Conservation (phyloP, 2,329 filamentous ascomycete genomes). For the Thermothelomyces thermophilus region DNA sequence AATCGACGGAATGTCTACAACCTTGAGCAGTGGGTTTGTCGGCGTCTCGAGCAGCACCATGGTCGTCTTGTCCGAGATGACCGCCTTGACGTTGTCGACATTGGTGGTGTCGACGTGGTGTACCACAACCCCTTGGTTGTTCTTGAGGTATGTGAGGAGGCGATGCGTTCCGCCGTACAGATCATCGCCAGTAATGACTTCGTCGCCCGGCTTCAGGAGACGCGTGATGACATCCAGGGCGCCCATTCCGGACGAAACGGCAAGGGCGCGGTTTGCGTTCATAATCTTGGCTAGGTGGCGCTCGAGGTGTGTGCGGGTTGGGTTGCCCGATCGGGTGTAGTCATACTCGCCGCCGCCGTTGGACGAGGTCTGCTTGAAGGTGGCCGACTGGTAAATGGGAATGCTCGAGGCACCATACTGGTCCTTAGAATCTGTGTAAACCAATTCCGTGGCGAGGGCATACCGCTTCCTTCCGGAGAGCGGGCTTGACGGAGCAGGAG, state of each 20-base stretch:
- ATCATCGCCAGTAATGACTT: constrained; percentile 95
- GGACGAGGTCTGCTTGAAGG: constrained; percentile 88
- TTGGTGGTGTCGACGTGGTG: constrained; percentile 94
- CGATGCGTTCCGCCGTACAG: constrained; percentile 94
- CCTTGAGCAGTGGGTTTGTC: constrained; percentile 97
- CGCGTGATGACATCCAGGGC: constrained; percentile 94
- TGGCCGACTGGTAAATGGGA: constrained; percentile 97
- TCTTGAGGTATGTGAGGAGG: constrained; percentile 82
- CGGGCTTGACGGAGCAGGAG: constrained; percentile 87
- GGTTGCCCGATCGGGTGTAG: constrained; percentile 96
- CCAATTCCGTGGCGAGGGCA: constrained; percentile 89
- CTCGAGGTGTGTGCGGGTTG: constrained; percentile 91
- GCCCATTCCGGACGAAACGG: constrained; percentile 95
- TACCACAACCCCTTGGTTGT: constrained; percentile 84
- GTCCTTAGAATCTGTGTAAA: constrained; percentile 92
- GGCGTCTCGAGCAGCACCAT: constrained; percentile 96
- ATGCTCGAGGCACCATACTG: constrained; percentile 96
- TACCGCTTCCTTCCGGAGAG: constrained; percentile 75
- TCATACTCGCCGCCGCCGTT: constrained; percentile 85
- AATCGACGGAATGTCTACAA: constrained; percentile 83
- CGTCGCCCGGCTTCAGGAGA: constrained; percentile 82
- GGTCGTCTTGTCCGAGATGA: constrained; percentile 72
- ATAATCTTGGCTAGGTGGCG: constrained; percentile 98
- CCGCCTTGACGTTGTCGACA: constrained; percentile 60
- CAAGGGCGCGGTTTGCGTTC: constrained; percentile 84